Conservation (phyloP, 176 grass and related monocot species). For the Carex parvula region DNA sequence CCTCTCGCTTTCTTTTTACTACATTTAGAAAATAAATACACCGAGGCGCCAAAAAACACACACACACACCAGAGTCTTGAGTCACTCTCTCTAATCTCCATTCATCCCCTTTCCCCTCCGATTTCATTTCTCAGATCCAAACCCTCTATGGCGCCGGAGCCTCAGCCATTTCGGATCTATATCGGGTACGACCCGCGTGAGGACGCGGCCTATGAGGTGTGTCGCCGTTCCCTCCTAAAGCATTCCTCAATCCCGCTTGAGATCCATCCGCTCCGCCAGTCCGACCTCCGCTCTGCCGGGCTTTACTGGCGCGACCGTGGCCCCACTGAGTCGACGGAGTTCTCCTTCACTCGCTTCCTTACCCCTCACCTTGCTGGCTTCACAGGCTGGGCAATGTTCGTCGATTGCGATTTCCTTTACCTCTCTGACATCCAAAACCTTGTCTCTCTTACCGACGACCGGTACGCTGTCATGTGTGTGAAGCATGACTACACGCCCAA, state of each 20-base stretch:
- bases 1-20: neutral
- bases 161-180: slow-evolving; percentile 56
- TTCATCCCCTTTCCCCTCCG: neutral
- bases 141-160: slow-evolving; percentile 4
- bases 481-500: slow-evolving; percentile 69
- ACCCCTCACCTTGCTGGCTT: slow-evolving; percentile 59
- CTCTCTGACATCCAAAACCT: slow-evolving; percentile 62
- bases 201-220: slow-evolving; percentile 76
- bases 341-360: slow-evolving; percentile 96
- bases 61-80: neutral
- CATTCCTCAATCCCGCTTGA: slow-evolving; percentile 59
- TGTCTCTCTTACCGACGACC: slow-evolving; percentile 17
- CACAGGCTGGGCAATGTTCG: slow-evolving; percentile 79
- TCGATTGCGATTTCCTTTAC: slow-evolving; percentile 95
- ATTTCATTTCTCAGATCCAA: neutral
- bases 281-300: slow-evolving; percentile 50
- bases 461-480: slow-evolving; percentile 59
- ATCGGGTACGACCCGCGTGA: slow-evolving; percentile 87
- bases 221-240: slow-evolving; percentile 63
- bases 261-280: slow-evolving; percentile 56
- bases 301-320: slow-evolving; percentile 60
- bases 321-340: slow-evolving; percentile 81
- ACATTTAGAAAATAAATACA: neutral
- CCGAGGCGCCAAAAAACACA: slow-evolving; percentile 7
- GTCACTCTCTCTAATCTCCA: neutral